A percentile compares a stretch with the other conserved stretches of the same genome.
Evolutionary conservation across 1,139 yeast genomes (phyloP).

Genomic region (Hyphopichia wangnamkhiaoensis): DNA sequence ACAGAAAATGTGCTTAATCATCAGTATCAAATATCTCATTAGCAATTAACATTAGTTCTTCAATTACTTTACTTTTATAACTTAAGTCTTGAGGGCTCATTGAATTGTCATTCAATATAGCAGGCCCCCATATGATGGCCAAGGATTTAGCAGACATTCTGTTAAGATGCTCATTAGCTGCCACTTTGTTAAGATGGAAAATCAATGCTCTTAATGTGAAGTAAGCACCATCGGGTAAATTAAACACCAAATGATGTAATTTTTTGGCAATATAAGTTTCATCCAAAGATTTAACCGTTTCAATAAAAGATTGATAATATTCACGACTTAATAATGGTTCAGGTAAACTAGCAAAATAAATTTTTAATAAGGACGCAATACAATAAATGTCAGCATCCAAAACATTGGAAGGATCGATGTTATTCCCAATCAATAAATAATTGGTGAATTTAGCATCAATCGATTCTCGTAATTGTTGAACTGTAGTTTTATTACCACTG

Average conservation of each 20-base stretch:
- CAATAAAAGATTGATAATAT: constrained; percentile 59
- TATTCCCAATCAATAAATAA: constrained; percentile 44
- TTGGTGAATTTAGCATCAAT: constrained; percentile 81
- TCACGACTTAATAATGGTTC: constrained; percentile 66
- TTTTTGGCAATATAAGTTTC: constrained; percentile 64
- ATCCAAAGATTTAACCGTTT: constrained; percentile 65
- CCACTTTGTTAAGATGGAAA: constrained; percentile 80
- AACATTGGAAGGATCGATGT: constrained; percentile 46
- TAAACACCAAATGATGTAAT: constrained; percentile 83
- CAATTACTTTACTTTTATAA: constrained; percentile 78
- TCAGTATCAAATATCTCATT: constrained; percentile 82
- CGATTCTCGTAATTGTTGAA: constrained; percentile 68
- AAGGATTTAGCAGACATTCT: constrained; percentile 80
- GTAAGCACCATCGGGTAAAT: constrained; percentile 91
- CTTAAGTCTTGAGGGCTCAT: constrained; percentile 76
- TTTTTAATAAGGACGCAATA: constrained; percentile 69
- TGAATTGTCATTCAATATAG: constrained; percentile 65
- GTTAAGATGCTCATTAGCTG: constrained; percentile 61
- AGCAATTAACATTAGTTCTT: constrained; percentile 81
- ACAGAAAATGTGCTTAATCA: constrained; percentile 21
- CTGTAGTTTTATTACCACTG: constrained; percentile 74
- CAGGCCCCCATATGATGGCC: constrained; percentile 95
- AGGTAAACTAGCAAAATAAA: constrained; percentile 68
- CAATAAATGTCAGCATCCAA: constrained; percentile 72
- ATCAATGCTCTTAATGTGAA: constrained; percentile 83